Percentiles rank a stretch among this genome's conserved stretches.
phyloP scores from a whole-genome alignment of 2,329 filamentous ascomycete genomes.

The Diaporthe destruens region DNA sequence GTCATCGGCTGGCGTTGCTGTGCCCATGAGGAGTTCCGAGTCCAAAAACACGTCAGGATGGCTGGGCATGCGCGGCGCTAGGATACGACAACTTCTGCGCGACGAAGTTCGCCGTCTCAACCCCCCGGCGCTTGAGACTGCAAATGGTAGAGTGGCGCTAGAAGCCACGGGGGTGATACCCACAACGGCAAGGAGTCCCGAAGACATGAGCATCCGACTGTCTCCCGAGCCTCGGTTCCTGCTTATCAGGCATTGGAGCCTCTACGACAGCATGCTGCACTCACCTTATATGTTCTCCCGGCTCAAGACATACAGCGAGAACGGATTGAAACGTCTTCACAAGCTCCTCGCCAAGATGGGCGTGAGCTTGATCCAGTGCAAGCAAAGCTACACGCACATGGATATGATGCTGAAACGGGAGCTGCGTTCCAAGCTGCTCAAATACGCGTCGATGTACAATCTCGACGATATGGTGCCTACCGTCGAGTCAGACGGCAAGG shows the following conservation, averaged over 20 bases:
- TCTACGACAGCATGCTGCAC: constrained; percentile 99
- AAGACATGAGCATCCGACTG: constrained; percentile 90
- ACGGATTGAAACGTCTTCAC: constrained; percentile 87
- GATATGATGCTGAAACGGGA: constrained; percentile 96
- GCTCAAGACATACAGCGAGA: constrained; percentile 94
- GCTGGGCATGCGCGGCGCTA: constrained; percentile 84
- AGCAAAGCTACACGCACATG: constrained; percentile 97
- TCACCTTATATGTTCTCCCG: constrained; percentile 93
- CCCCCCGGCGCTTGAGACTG: constrained; percentile 73
- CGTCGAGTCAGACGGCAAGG: constrained; percentile 76
- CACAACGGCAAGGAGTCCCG: constrained; percentile 87
- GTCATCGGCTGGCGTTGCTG: constrained; percentile 82
- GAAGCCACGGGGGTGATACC: constrained; percentile 87
- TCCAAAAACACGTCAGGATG: constrained; percentile 74
- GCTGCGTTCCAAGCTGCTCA: constrained; percentile 84
- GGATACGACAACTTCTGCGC: constrained; percentile 85
- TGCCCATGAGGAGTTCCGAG: constrained; percentile 67
- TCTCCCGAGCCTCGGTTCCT: constrained; percentile 95
- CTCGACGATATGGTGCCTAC: constrained; percentile 92
- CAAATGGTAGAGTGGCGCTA: constrained; percentile 71
- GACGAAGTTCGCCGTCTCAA: constrained; percentile 96
- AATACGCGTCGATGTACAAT: constrained; percentile 93
- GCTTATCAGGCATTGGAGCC: constrained; percentile 93
- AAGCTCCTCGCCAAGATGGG: constrained; percentile 99
- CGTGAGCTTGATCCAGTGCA: constrained; percentile 91